Conservation (phyloP, 129 eudicot genomes). For the Smallanthus sonchifolius region DNA sequence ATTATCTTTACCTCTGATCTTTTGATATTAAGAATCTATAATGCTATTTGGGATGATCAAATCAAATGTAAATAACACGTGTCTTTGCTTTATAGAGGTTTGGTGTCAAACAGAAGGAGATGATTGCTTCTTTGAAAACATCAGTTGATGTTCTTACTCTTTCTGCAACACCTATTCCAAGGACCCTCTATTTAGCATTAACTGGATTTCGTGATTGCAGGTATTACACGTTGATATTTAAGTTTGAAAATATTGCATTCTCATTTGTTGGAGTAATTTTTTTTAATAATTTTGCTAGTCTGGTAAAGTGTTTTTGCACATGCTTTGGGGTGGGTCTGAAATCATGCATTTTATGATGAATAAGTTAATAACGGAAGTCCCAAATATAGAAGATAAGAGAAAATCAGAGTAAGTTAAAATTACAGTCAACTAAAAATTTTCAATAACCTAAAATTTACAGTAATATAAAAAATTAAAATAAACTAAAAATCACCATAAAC, state of each 20-base stretch:
- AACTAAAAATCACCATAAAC: not conserved
- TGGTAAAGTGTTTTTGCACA: not conserved
- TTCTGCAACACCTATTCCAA: constrained; percentile 98
- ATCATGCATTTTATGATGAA: not conserved
- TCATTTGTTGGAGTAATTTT: not conserved
- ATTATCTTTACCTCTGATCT: not conserved
- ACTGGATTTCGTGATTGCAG: constrained; percentile 99
- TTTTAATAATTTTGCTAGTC: not conserved
- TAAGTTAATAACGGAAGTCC: not conserved
- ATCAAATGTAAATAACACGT: not conserved
- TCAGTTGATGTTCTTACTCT: constrained; percentile 96
- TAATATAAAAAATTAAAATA: not conserved
- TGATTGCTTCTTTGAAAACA: constrained; percentile 92
- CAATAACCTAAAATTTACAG: not conserved
- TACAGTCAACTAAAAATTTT: not conserved
- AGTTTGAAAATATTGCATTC: not conserved
- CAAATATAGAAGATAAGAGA: not conserved
- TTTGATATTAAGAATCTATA: constrained; percentile 6
- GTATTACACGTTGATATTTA: constrained; percentile 40
- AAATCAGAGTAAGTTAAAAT: not conserved
- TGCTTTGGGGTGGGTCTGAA: not conserved
- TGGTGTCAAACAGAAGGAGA: constrained; percentile 98
- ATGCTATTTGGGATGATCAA: constrained; percentile 1
- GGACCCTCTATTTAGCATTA: constrained; percentile 95
- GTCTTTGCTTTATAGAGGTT: constrained; percentile 64